These are phyloP conservation scores for Phytophthora ohioensis DNA, from an alignment of 352 stramenopile genomes.

Conservation along the genomic window DNA sequence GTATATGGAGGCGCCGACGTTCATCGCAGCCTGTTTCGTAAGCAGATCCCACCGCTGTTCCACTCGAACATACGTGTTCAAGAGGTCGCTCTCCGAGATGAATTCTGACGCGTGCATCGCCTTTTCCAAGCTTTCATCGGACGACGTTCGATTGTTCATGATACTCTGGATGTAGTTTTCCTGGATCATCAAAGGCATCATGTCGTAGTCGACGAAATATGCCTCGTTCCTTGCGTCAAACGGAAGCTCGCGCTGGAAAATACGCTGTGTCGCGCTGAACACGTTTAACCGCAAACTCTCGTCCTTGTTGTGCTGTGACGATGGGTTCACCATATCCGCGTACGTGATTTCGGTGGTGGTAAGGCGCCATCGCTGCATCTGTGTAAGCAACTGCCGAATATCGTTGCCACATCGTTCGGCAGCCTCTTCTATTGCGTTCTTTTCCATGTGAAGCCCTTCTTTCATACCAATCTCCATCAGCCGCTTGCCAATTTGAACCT, in stretches of 20 bases:
- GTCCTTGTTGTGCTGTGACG: slow-evolving; percentile 91
- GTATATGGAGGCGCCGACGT: slow-evolving; percentile 88
- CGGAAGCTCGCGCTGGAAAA: slow-evolving; percentile 86
- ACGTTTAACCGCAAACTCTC: slow-evolving; percentile 94
- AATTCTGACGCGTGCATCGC: slow-evolving; percentile 93
- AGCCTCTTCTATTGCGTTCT: slow-evolving; percentile 97
- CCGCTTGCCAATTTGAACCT: slow-evolving; percentile 93
- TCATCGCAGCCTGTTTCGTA: slow-evolving; percentile 91
- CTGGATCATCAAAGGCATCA: slow-evolving; percentile 98
- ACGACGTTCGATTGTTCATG: slow-evolving; percentile 74
- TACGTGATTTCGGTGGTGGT: slow-evolving; percentile 87
- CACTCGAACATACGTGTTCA: slow-evolving; percentile 79
- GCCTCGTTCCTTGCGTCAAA: slow-evolving; percentile 94
- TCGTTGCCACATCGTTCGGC: slow-evolving; percentile 98
- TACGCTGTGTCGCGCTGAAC: slow-evolving; percentile 95
- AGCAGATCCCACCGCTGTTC: slow-evolving; percentile 96
- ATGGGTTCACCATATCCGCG: slow-evolving; percentile 82
- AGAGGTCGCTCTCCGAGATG: slow-evolving; percentile 87
- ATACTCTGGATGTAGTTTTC: slow-evolving; percentile 90
- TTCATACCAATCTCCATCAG: slow-evolving; percentile 91
- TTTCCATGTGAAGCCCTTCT: slow-evolving; percentile 94
- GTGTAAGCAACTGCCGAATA: slow-evolving; percentile 97
- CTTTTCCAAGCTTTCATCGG: slow-evolving; percentile 84
- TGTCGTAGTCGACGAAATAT: slow-evolving; percentile 99
- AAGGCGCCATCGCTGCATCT: slow-evolving; percentile 97